Evolutionary conservation across 1,284 basidiomycete genomes (phyloP), one percentile per base, ranked within the genome.

Genomic region (Tylopilus sp.): DNA sequence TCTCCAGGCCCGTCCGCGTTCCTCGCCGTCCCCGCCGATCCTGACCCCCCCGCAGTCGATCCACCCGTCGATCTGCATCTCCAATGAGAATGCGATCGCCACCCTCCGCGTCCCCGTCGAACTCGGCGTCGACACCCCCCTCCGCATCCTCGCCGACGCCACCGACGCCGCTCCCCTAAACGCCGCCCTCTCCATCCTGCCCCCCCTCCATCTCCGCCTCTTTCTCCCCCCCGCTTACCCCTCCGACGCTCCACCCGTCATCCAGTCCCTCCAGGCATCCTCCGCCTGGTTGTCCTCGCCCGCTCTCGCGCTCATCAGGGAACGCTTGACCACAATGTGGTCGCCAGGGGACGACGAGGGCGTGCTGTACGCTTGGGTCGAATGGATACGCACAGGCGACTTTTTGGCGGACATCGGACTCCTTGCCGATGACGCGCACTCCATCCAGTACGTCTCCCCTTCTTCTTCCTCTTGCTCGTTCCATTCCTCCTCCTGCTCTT

Each of bases 301-400:
- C 21, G 39, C 36, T 0, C 59, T 67, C 9, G 39, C 59, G 11
- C 63, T 61, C 9, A 65, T 88, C 6, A 67, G 70, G 20, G 56
- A 65, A 18, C 60, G 62, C 17, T 66, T 89, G 40, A 53, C 67
- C 28, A 70, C 71, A 1, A 77, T 78, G 72, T 88, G 84, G 84
- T 70, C 74, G 37, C 68, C 75, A 20, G 79, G 77, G 9, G 78
- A 84, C 50, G 75, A 76, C 6, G 72, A 81, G 2, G 76, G 77
- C 12, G 71, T 83, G 4, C 70, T 90, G 3, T 88, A 83, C 59
- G 71, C 68, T 35, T 87, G 85, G 84, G 73, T 87, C 35, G 85
- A 88, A 62, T 80, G 74, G 64, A 73, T 89, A 46, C 77, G 80
- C 18, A 79, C 73, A 20, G 86, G 81, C 10, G 77, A 81, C 20